Base-by-base conservation (phyloP, 2,329 filamentous ascomycete species). In the Sclerotinia spermophila region DNA sequence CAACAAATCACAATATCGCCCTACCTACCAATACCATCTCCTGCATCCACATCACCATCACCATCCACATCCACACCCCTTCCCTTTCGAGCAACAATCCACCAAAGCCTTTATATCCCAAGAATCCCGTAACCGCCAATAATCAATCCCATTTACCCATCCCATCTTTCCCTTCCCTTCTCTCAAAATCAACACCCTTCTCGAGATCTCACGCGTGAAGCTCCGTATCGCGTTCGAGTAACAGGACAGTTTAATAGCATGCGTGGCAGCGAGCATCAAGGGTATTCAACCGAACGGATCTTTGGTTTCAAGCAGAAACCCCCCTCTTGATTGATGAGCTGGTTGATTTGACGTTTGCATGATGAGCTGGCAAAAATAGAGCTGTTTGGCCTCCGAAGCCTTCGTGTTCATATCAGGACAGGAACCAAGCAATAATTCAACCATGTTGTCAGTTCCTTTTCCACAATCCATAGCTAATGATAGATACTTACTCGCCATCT, bases 281-380 rank as follows among this genome's bases (percentile, higher is more conserved):
- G n/a, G 48, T 3, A 13, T 51, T 27, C 2, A n/a, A 5, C 5
- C 45, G 0, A 0, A 2, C 0, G 0, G 2, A 6, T 27, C 0
- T 51, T 51, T 17, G 17, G 5, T n/a, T 3, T 51, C 48, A 27
- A 51, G 48, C n/a, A 2, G 5, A 27, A 15, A 15, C 13, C 0
- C 48, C 13, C 5, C 2, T 51, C 48, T 51, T 51, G 1, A 27
- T 51, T 5, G 27, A 27, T 51, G 5, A 11, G 5, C 13, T 0
- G 11, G 3, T 7, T 0, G 7, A 6, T 15, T 15, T 6, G 24
- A 51, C 5, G 2, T 51, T 27, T 7, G 11, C n/a, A 27, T 15
- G 24, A 5, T 3, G 0, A 51, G 24, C n/a, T 3, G 11, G 24
- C 13, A 7, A 51, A 11, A 5, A 5, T 17, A 51, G n/a, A 27